These are phyloP conservation scores for Kickxella alabastrina DNA, from an alignment of 192 early-diverging fungal species.

Conservation along the genomic window DNA sequence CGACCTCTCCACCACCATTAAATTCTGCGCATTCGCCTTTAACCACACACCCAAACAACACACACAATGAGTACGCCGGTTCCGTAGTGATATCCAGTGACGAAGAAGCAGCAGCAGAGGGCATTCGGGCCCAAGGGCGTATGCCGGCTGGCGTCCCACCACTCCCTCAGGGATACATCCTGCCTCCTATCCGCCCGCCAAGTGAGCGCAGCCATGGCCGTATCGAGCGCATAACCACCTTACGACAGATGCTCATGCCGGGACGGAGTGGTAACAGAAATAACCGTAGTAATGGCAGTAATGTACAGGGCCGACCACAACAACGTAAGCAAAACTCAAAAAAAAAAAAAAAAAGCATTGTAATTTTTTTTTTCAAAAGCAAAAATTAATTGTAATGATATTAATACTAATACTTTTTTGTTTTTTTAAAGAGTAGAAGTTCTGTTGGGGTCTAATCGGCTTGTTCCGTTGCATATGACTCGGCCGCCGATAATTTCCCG, in stretches of 20 bases:
- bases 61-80: background rate
- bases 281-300: background rate
- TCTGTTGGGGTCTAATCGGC: background rate
- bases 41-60: background rate
- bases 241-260: constrained; percentile 27
- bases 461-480: constrained; percentile 1
- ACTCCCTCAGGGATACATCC: constrained; percentile 22
- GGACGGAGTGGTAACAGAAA: background rate
- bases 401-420: background rate
- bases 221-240: constrained; percentile 44
- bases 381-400: too few relatives aligned
- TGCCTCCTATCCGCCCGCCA: constrained; percentile 23
- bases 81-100: constrained; percentile 30
- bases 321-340: too few relatives aligned
- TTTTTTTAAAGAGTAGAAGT: background rate
- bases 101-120: too few relatives aligned
- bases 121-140: too few relatives aligned
- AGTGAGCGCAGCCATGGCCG: background rate
- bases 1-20: background rate
- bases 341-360: too few relatives aligned
- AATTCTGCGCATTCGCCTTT: background rate
- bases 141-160: constrained; percentile 12
- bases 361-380: too few relatives aligned
- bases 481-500: constrained; percentile 13
- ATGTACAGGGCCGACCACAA: too few relatives aligned